Evolutionary conservation across 148 eudicot genomes (phyloP), one percentile per base, ranked within the genome.

Genomic region (Oxyria digyna): DNA sequence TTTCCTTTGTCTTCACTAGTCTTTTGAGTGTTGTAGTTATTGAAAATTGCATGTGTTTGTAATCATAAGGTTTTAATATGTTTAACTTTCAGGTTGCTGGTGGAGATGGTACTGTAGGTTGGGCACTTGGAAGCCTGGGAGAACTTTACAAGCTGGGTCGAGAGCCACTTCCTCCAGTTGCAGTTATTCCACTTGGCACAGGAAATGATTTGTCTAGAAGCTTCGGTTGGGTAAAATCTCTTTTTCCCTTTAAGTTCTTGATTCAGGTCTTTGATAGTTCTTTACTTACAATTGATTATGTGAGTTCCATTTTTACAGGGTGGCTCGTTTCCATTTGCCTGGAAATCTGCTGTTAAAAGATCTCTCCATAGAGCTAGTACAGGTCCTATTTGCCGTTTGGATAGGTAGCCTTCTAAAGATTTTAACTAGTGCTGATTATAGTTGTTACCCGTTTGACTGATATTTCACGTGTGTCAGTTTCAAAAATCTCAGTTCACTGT

Each of bases 91-190:
- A 95, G 99, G 97, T 89, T 50, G 99, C 99, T 27, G 97, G 99
- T 14, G 97, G 99, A 80, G 99, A 95, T 81, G 99, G 99, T 49
- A 87, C 97, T 8, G 97, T 91, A 66, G 99, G 99, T 26, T 95
- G 97, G 99, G 87, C 90, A 62, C 87, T 95, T n/a, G 99, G 99
- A 8, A 78, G 94, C 71, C 81, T 95, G 20, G 99, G 96, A 68
- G 91, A 88, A 76, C 97, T 95, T 74, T 69, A 89, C 67, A 87
- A 83, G 78, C 83, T 85, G 71, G 84, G 81, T 52, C 75, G 91
- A 69, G 79, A 77, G 54, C 97, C 97, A 57, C 74, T 95, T 77
- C 97, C 99, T 46, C 93, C 99, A 20, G 87, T 92, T 42, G 93
- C 85, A 55, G 73, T 95, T 72, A 89, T 95, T 77, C 99, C 99